These are phyloP conservation scores for Backusella psychrophila DNA, from an alignment of 192 early-diverging fungal species.

Conservation along the genomic window DNA sequence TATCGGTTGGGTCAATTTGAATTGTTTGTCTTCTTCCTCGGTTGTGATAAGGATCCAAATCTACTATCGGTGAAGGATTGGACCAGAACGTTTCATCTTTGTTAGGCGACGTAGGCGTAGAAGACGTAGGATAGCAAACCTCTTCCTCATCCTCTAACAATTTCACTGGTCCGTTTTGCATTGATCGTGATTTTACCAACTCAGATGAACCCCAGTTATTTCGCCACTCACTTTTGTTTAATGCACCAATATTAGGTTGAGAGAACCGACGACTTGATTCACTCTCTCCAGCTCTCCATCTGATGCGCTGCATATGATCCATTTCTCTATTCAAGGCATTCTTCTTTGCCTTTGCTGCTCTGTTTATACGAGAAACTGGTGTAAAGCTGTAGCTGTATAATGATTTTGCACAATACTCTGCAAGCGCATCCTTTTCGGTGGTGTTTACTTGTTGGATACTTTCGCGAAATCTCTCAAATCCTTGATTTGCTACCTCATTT, in stretches of 20 bases:
- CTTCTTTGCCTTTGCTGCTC: constrained; percentile 10
- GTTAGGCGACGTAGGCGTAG: background rate
- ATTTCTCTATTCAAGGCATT: constrained; percentile 17
- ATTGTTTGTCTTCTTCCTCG: background rate
- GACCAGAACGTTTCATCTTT: background rate
- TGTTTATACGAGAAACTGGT: constrained; percentile 5
- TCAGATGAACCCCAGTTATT: background rate
- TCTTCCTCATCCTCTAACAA: background rate
- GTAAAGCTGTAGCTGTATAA: constrained; percentile 34
- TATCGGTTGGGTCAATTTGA: background rate
- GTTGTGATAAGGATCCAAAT: background rate
- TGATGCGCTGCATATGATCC: constrained; percentile 26
- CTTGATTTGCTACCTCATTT: constrained; percentile 1
- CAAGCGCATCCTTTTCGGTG: background rate
- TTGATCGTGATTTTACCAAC: background rate
- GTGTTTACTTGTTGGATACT: background rate
- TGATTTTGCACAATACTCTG: constrained; percentile 26
- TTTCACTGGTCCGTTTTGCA: background rate
- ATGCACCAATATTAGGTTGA: background rate
- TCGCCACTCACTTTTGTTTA: background rate
- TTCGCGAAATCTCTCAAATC: constrained; percentile 7
- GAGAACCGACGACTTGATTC: constrained; percentile 1
- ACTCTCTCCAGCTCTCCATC: background rate
- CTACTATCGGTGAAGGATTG: background rate
- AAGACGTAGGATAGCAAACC: background rate